A percentile compares a stretch with the other conserved stretches of the same genome.
These are phyloP conservation scores for Metarhizium guizhouense DNA, from an alignment of 2,329 filamentous ascomycete genomes.

Conservation along the genomic window DNA sequence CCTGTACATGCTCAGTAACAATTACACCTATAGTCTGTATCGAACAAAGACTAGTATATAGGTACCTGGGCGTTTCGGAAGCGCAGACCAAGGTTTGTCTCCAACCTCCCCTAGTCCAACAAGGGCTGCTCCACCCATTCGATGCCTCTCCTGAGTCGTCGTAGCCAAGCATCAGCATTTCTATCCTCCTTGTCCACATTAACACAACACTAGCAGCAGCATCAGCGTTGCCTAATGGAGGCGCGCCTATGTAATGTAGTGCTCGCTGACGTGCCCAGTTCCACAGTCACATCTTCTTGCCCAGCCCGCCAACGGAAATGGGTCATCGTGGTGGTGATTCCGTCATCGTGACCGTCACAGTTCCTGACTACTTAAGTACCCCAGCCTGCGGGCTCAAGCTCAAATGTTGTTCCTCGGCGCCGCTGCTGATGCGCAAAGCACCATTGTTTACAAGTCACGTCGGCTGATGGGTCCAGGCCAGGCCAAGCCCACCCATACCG, in stretches of 20 bases:
- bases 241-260: not conserved
- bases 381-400: not conserved
- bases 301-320: conserved; percentile 12
- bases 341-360: not conserved
- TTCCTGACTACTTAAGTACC: not conserved
- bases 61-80: too few relatives aligned
- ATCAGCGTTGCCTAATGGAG: too few relatives aligned
- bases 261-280: conserved; percentile 4
- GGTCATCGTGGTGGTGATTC: not conserved
- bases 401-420: not conserved
- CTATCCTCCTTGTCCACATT: not conserved
- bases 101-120: not conserved
- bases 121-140: conserved; percentile 1
- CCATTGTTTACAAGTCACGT: not conserved
- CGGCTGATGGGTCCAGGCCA: not conserved
- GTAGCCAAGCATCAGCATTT: not conserved
- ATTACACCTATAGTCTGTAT: not conserved
- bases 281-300: not conserved
- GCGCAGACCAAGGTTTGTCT: not conserved
- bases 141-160: conserved; percentile 3
- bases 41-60: too few relatives aligned
- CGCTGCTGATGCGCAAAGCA: not conserved
- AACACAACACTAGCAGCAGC: not conserved
- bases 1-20: not conserved
- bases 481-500: not conserved